phyloP scores from a whole-genome alignment of 176 grass and related monocot genomes.

The Bothriochloa decipiens region DNA sequence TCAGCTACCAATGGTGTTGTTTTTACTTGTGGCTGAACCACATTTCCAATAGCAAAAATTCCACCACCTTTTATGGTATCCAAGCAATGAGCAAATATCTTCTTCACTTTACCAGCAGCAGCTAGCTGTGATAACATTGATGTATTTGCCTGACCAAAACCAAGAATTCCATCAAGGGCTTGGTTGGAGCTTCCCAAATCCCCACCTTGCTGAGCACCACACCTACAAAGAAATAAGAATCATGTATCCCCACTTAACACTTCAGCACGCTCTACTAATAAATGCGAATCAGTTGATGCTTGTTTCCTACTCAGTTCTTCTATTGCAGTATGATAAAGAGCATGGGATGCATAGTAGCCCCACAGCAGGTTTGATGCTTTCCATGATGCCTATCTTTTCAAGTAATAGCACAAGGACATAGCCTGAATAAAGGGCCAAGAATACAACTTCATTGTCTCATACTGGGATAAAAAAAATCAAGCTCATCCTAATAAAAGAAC shows the following conservation, averaged over 20 bases:
- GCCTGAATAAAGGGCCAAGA: constrained; percentile 1
- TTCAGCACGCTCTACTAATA: constrained; percentile 8
- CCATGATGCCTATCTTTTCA: constrained; percentile 28
- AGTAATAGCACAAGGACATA: constrained; percentile 2
- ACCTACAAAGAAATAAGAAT: constrained; percentile 57
- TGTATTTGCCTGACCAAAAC: constrained; percentile 95
- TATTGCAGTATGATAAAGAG: constrained; percentile 17
- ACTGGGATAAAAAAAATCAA: constrained; percentile 14
- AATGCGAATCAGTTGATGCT: constrained; percentile 6
- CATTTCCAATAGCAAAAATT: constrained; percentile 85
- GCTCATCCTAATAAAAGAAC: neutral
- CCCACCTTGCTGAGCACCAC: constrained; percentile 95
- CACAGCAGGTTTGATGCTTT: constrained; percentile 33
- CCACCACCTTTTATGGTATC: constrained; percentile 91
- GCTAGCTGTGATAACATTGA: constrained; percentile 91
- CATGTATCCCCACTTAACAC: constrained; percentile 17
- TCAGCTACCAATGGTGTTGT: constrained; percentile 77
- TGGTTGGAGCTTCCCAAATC: constrained; percentile 80
- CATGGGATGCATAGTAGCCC: neutral
- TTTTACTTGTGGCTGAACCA: constrained; percentile 91
- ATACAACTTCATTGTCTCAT: constrained; percentile 3
- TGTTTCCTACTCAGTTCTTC: neutral
- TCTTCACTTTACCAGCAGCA: constrained; percentile 82
- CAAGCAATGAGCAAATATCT: constrained; percentile 96
- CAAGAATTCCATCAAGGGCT: constrained; percentile 97